Evolutionary conservation across 164 flowering plant genomes (phyloP), one percentile per base, ranked within the genome.

Genomic region (Umbilicus rupestris): DNA sequence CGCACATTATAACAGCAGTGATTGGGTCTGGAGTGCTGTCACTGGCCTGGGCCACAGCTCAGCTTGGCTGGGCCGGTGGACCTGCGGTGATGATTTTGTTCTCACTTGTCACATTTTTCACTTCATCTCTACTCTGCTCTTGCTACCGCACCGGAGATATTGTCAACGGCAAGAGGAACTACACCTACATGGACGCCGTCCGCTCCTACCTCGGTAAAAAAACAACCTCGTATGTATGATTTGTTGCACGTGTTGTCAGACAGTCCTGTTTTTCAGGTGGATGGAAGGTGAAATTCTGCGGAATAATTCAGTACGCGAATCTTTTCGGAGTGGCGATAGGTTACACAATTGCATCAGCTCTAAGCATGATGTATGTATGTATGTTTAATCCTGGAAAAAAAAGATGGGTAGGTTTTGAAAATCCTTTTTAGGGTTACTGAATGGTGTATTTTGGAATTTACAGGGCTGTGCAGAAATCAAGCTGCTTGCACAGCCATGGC

Each of bases 341-440:
- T 0, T 85, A 86, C 83, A 88, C 92, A 9, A 88, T 88, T 37
- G 88, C 96, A 8, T 71, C 91, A 5, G 78, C 95, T 20, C 79
- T 84, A 7, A 88, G 91, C 77, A 84, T 86, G 91, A 77, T 73
- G 91, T 84, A 57, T n/a, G n/a, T n/a, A n/a, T 78, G 91, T 64
- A 42, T 42, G 46, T 42, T 42, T 42, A 12, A 42, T 24, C 35
- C 16, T 15, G 24, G 8, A 30, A 7, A 1, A 3, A 29, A 33
- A 33, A 33, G 3, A 33, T 33, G 37, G 37, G 6, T 6, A 35
- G 7, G 11, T 46, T 16, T 46, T 46, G 16, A 19, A 16, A 19
- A 3, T 19, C 20, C 7, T 14, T 64, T 17, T 24, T 37, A n/a
- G 37, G 39, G 14, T 63, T 15, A 20, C 60, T 24, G n/a, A n/a